Evolutionary conservation across 2,329 filamentous ascomycete species (phyloP).

Genomic region (Fusarium avenaceum): DNA sequence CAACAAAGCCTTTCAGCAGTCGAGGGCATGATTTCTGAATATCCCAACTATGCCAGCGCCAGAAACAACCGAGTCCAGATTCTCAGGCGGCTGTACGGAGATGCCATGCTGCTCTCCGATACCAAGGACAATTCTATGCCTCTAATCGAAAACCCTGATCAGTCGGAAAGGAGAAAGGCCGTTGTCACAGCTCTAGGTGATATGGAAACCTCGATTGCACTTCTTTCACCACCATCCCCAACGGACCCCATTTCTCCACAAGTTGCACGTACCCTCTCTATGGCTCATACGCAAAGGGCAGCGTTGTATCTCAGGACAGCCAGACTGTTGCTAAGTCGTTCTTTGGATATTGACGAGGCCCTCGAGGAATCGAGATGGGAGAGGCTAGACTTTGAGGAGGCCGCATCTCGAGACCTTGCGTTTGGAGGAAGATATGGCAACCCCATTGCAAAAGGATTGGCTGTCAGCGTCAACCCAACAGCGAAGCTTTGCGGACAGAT

Average conservation of each 20-base stretch:
- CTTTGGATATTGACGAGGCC: conserved; percentile 55
- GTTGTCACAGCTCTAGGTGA: conserved; percentile 64
- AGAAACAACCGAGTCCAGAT: conserved; percentile 82
- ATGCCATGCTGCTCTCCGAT: conserved; percentile 65
- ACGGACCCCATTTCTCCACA: conserved; percentile 71
- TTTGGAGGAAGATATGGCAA: conserved; percentile 75
- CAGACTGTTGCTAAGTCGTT: conserved; percentile 60
- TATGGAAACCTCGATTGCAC: conserved; percentile 68
- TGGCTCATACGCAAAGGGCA: conserved; percentile 79
- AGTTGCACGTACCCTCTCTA: conserved; percentile 74
- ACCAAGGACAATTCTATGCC: conserved; percentile 56
- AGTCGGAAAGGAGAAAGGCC: conserved; percentile 55
- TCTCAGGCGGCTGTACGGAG: conserved; percentile 71
- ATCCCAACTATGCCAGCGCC: conserved; percentile 78
- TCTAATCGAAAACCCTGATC: conserved; percentile 57
- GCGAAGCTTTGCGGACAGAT: conserved; percentile 79
- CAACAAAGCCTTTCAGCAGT: conserved; percentile 63
- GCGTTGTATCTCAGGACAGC: conserved; percentile 72
- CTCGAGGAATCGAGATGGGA: conserved; percentile 65
- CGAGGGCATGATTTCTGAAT: conserved; percentile 66
- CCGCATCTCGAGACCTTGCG: conserved; percentile 73
- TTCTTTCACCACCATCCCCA: conserved; percentile 68
- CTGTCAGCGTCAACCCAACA: conserved; percentile 75
- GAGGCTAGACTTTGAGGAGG: conserved; percentile 70
- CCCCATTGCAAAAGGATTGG: conserved; percentile 73